These are phyloP conservation scores for Hansenula sp. DNA, from an alignment of 1,139 yeast species.

Conservation along the genomic window DNA sequence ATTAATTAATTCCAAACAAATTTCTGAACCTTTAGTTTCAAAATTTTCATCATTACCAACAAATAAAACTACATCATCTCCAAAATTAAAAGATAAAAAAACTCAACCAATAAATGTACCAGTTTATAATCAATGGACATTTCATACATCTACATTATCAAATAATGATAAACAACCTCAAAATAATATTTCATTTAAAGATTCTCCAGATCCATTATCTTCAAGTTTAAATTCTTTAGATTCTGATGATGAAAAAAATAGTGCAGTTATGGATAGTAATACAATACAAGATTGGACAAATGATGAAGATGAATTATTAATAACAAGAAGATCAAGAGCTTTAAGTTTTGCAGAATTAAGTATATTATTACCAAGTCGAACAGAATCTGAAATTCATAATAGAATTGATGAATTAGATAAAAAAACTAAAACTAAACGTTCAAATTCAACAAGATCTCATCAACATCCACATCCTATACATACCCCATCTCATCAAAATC, in stretches of 20 bases:
- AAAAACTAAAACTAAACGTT: background rate
- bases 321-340: constrained; percentile 54
- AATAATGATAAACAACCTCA: background rate
- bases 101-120: background rate
- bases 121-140: constrained; percentile 3
- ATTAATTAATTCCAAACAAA: background rate
- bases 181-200: background rate
- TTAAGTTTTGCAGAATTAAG: constrained; percentile 71
- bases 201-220: background rate
- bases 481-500: constrained; percentile 4
- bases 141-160: background rate
- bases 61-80: background rate
- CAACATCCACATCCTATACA: constrained; percentile 7
- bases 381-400: constrained; percentile 69
- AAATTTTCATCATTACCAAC: constrained; percentile 1
- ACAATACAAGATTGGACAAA: constrained; percentile 26
- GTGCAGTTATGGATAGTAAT: background rate
- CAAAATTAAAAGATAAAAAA: background rate
- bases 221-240: background rate
- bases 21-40: background rate
- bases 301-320: constrained; percentile 71
- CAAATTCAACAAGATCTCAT: constrained; percentile 1
- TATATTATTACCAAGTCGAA: constrained; percentile 64
- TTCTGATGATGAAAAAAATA: background rate
- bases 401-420: constrained; percentile 55